Evolutionary conservation across 768 basidiomycete genomes (phyloP), one percentile per base, ranked within the genome.

Genomic region (Panellus pusillus): DNA sequence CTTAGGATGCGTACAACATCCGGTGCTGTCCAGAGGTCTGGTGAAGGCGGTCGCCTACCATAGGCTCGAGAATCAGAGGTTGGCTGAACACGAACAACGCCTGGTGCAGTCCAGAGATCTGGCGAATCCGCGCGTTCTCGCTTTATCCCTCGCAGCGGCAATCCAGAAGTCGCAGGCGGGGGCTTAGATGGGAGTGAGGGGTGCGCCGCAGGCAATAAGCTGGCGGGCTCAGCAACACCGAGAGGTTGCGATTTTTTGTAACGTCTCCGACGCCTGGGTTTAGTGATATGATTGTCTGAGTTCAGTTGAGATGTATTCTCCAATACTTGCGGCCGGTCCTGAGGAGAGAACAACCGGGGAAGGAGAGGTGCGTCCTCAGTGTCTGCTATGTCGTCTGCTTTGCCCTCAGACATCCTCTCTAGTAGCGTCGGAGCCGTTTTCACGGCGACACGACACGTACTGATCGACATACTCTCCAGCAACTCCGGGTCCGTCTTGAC

Each of bases 1-100:
- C 14, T 57, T 50, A 40, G 72, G 71, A 58, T 70, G 67, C 20
- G 39, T 12, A 40, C 39, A 20, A 40, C 71, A 71, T 29, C 68
- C 15, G 42, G 51, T 13, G 56, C 52, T 9, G 32, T 42, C 13
- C 35, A 59, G 31, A 47, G 57, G 51, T 59, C 72, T 17, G 59
- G 55, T 14, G 60, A 40, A 4, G 62, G 63, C 44, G 18, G 29
- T 28, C 24, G 24, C 15, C 20, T 57, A n/a, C 7, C 5, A 24
- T 47, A 15, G 47, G 3, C 47, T 19, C 3, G 36, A 38, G 17
- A n/a, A 15, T 8, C 9, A 35, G 14, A 2, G 14, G 12, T 44
- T 18, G 17, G 39, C 36, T 55, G 42, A 14, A 40, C 15, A 36
- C 55, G 55, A 28, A 47, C 50, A 40, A 55, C 41, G 4, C 44